Percentiles rank a stretch among this genome's conserved stretches.
Conservation (phyloP, 2,329 filamentous ascomycete genomes). For the Drechslerella coelobrocha region DNA sequence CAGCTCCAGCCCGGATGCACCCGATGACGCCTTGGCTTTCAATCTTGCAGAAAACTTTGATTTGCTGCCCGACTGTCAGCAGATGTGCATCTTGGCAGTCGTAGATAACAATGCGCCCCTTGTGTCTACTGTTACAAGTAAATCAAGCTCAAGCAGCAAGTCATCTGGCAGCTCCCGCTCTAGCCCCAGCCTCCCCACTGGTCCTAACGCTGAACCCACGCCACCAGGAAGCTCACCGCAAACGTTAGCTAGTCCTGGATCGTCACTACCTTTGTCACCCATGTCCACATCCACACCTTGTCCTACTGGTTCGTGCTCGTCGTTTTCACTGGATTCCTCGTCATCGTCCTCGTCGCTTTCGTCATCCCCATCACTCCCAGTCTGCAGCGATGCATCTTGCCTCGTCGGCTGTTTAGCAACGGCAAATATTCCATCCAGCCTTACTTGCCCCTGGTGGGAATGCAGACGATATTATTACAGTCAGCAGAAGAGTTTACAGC, state of each 20-base stretch:
- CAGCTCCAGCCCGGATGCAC: background rate
- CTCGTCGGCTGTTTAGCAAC: background rate
- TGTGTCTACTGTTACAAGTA: too few relatives aligned
- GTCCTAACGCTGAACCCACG: too few relatives aligned
- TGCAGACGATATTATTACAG: conserved; percentile 1
- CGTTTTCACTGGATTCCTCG: too few relatives aligned
- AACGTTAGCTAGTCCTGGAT: too few relatives aligned
- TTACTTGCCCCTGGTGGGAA: conserved; percentile 1
- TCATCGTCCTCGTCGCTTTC: too few relatives aligned
- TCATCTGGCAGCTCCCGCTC: background rate
- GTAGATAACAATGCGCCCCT: background rate
- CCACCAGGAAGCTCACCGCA: too few relatives aligned
- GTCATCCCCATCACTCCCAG: too few relatives aligned
- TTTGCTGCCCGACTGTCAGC: background rate
- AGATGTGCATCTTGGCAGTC: background rate
- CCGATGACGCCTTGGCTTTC: conserved; percentile 8
- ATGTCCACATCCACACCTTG: too few relatives aligned
- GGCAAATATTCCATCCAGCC: conserved; percentile 2
- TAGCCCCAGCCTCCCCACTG: too few relatives aligned
- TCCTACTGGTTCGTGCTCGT: too few relatives aligned
- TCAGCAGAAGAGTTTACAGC: conserved; percentile 15
- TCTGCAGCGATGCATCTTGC: background rate
- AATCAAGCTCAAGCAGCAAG: background rate
- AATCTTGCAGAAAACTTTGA: conserved; percentile 12
- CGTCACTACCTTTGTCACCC: too few relatives aligned